A percentile compares a stretch with the other conserved stretches of the same genome.
phyloP scores from a whole-genome alignment of 768 basidiomycete genomes.

The Scleroderma bovista region DNA sequence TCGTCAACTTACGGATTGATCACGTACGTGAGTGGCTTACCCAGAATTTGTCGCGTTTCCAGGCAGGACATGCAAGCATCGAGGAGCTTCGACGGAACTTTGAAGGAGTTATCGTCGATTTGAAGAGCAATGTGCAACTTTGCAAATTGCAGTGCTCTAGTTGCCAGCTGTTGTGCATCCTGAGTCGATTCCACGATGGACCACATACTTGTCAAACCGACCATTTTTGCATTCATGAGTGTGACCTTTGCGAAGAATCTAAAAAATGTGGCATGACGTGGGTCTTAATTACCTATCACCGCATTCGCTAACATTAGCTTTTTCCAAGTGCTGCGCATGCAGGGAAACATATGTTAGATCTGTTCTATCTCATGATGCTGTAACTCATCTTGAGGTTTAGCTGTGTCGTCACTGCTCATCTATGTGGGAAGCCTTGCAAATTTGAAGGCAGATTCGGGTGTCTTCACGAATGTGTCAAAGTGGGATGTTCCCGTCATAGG shows the following conservation, averaged over 20 bases:
- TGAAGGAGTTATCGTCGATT: conserved; percentile 38
- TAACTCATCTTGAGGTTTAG: conserved; percentile 23
- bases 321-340: conserved; percentile 39
- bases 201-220: conserved; percentile 46
- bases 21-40: conserved; percentile 48
- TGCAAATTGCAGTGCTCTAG: conserved; percentile 43
- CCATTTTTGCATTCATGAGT: conserved; percentile 41
- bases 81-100: conserved; percentile 39
- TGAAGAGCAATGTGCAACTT: conserved; percentile 45
- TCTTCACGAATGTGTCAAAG: conserved; percentile 47
- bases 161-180: conserved; percentile 49
- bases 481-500: conserved; percentile 12
- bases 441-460: conserved; percentile 46
- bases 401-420: conserved; percentile 46
- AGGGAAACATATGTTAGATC: not conserved
- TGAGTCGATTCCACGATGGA: conserved; percentile 39
- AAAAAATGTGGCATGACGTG: conserved; percentile 43
- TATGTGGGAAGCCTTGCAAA: conserved; percentile 50
- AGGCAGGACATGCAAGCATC: conserved; percentile 39
- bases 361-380: not conserved
- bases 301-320: not conserved
- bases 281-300: conserved; percentile 10
- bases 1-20: conserved; percentile 40
- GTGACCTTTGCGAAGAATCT: conserved; percentile 37
- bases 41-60: conserved; percentile 46